phyloP scores from a whole-genome alignment of 2,329 filamentous ascomycete species.

The Pyrenophora tritici-repentis region DNA sequence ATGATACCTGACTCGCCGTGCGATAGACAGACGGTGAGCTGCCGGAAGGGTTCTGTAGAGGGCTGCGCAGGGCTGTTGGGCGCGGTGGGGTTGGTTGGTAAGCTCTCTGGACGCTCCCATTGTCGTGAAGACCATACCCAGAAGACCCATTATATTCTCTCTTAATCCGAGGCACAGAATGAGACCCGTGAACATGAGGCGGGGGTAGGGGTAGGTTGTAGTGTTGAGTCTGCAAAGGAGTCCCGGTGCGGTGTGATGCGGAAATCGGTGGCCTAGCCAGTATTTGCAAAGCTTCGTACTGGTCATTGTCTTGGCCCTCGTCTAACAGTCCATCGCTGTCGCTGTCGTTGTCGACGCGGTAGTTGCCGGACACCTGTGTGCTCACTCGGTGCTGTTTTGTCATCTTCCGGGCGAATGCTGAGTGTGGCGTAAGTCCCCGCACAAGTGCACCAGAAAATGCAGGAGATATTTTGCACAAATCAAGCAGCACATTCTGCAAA shows the following conservation, averaged over 20 bases:
- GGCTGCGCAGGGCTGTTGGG: not conserved
- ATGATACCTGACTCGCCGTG: not conserved
- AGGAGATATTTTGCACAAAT: constrained; percentile 40
- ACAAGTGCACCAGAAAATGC: constrained; percentile 40
- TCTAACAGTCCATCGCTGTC: constrained; percentile 14
- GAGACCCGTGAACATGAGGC: constrained; percentile 2
- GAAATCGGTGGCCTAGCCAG: not conserved
- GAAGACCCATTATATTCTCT: constrained; percentile 9
- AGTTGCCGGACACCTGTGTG: not conserved
- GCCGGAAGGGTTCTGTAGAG: not conserved
- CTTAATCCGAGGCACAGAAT: constrained; percentile 15
- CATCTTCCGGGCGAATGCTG: constrained; percentile 31
- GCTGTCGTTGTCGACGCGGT: constrained; percentile 9
- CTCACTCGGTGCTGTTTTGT: constrained; percentile 14
- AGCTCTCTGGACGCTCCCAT: constrained; percentile 12
- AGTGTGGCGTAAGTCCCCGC: constrained; percentile 40
- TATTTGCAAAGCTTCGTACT: too few relatives aligned
- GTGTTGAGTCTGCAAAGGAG: not conserved
- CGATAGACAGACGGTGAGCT: not conserved
- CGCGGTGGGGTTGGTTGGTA: constrained; percentile 3
- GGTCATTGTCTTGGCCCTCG: constrained; percentile 4
- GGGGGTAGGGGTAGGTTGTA: not conserved
- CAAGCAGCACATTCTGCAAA: constrained; percentile 28
- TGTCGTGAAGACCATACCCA: constrained; percentile 16
- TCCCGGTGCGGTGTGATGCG: not conserved